Evolutionary conservation across 2,329 filamentous ascomycete species (phyloP), one percentile per base, ranked within the genome.

Genomic region (Pestalotiopsis sp.): DNA sequence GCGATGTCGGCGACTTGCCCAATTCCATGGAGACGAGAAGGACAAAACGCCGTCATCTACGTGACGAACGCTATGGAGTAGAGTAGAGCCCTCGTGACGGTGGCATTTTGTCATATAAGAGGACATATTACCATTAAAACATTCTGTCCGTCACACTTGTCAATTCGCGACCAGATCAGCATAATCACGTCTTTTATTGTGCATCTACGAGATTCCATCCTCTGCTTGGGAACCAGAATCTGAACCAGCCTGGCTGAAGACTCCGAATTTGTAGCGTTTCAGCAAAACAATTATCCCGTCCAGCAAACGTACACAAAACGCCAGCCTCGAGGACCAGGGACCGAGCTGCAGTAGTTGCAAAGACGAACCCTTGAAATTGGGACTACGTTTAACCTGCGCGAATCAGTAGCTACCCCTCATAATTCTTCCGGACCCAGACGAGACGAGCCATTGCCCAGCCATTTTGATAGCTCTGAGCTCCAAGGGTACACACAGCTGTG

Each of bases 281-380:
- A 58, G 17, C 52, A 17, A 20, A 25, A 57, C 27, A 67, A 67
- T 67, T 67, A 67, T 67, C 65, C 45, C 65, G 65, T 67, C 65
- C 65, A 67, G 56, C 39, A 56, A 67, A 31, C 14, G 38, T 59
- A 17, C 52, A 41, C 25, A 20, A 49, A 49, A 41, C 31, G 23
- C 25, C 31, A 56, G 11, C 41, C 25, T 25, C 36, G 57, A 38
- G 27, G 52, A 41, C 65, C 56, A 23, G 65, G 57, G 45, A 36
- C 31, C 6, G 31, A 60, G 52, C n/a, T 60, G 65, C 65, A 67
- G 65, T 67, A 67, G 65, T 60, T 59, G 65, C 13, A 36, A n/a
- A 20, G 52, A 12, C 56, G 56, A 36, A 49, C 57, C 65, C 65
- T 45, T 49, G 64, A 58, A 57, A 23, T 36, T 62, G 59, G 62